These are phyloP conservation scores for Noccaea caerulescens DNA, from an alignment of 345 rosid genomes.

Conservation along the genomic window DNA sequence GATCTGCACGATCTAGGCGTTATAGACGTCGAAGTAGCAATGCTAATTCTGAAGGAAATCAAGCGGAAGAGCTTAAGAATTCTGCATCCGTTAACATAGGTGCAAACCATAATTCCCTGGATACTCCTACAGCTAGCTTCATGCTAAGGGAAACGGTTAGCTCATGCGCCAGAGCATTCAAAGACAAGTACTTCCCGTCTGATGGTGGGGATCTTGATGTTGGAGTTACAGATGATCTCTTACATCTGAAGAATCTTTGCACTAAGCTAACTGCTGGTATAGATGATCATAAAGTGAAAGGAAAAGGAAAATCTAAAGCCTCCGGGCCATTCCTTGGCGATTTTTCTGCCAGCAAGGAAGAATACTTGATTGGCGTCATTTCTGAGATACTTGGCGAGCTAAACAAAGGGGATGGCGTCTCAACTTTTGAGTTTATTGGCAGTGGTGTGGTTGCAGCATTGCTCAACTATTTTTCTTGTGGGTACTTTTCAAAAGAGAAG, in stretches of 20 bases:
- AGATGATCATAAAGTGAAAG: slow-evolving; percentile 82
- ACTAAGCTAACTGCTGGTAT: slow-evolving; percentile 70
- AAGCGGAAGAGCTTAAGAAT: slow-evolving; percentile 66
- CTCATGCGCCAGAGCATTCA: slow-evolving; percentile 87
- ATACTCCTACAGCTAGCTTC: slow-evolving; percentile 69
- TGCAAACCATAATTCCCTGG: slow-evolving; percentile 68
- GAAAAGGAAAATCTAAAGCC: slow-evolving; percentile 88
- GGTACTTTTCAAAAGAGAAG: slow-evolving; percentile 81
- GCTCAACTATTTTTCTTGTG: slow-evolving; percentile 91
- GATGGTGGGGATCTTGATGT: slow-evolving; percentile 75
- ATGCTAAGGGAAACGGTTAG: slow-evolving; percentile 73
- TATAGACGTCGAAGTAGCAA: slow-evolving; percentile 80
- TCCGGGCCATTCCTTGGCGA: slow-evolving; percentile 61
- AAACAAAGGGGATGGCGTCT: slow-evolving; percentile 96
- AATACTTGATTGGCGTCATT: slow-evolving; percentile 73
- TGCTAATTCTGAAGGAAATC: slow-evolving; percentile 67
- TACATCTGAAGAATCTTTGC: slow-evolving; percentile 85
- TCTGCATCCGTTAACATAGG: slow-evolving; percentile 59
- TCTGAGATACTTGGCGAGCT: slow-evolving; percentile 87
- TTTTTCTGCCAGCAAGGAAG: slow-evolving; percentile 72
- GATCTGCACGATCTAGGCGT: slow-evolving; percentile 88
- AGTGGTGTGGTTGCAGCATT: slow-evolving; percentile 97
- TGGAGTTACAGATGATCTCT: slow-evolving; percentile 96
- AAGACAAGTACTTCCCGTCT: slow-evolving; percentile 79
- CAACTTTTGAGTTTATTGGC: slow-evolving; percentile 97